Evolutionary conservation across 257 asterid genomes (phyloP).

Genomic region (Solanum piurae): DNA sequence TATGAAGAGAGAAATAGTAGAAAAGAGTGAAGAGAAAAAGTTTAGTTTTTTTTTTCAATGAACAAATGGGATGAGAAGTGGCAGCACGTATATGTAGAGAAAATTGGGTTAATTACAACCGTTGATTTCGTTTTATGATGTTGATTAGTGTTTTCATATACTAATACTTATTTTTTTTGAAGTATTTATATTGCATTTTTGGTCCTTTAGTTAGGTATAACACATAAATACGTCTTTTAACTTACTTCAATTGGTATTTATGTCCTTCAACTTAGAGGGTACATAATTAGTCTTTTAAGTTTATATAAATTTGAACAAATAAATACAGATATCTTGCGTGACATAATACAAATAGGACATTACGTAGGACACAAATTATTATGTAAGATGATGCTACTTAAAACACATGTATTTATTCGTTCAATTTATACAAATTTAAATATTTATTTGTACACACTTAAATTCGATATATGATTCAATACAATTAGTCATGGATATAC

Average conservation of each 20-base stretch:
- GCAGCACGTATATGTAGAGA: conserved; percentile 22
- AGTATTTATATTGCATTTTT: background rate
- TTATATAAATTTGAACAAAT: no score
- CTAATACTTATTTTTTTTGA: background rate
- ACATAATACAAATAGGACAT: no score
- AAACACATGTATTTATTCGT: no score
- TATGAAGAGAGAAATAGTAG: background rate
- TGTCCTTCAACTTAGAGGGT: no score
- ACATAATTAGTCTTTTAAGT: no score
- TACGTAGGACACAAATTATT: fast-evolving
- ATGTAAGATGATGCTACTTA: no score
- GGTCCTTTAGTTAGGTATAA: background rate
- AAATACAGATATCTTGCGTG: fast-evolving
- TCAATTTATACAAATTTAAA: no score
- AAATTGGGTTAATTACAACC: conserved; percentile 25
- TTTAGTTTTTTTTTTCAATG: background rate
- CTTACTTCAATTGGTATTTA: no score
- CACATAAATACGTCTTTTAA: no score
- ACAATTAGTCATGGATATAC: no score
- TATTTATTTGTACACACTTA: no score
- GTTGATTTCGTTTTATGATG: conserved; percentile 17
- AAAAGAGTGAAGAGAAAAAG: background rate
- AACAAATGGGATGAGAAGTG: background rate
- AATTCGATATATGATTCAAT: no score
- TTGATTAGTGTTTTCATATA: background rate